Percentiles rank a stretch among this genome's conserved stretches.
phyloP scores from a whole-genome alignment of 805 yeast genomes.

The Saccharomycopsis fibuligera region DNA sequence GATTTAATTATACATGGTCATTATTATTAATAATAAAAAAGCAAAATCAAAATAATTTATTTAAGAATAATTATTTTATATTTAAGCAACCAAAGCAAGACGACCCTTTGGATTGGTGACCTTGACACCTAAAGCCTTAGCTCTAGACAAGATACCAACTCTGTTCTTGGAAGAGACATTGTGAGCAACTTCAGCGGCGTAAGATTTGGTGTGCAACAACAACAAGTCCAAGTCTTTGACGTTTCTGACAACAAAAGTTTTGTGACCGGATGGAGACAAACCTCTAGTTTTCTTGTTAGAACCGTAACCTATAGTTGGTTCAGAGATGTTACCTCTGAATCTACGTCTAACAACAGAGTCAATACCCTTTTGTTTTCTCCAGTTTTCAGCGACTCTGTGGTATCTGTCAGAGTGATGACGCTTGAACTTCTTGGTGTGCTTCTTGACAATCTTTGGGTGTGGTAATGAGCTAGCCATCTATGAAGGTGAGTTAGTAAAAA shows the following conservation, averaged over 20 bases:
- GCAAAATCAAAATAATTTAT: too few species aligned
- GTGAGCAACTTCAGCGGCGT: conserved; percentile 99
- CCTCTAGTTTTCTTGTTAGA: conserved; percentile 98
- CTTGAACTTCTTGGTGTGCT: conserved; percentile 98
- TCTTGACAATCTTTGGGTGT: conserved; percentile 99
- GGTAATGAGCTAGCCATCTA: conserved; percentile 90
- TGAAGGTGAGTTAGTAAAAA: conserved; percentile 10
- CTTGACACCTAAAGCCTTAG: conserved; percentile 97
- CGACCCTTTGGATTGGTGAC: conserved; percentile 99
- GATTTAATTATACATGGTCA: too few species aligned
- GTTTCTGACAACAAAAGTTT: conserved; percentile 91
- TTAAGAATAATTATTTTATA: conserved; percentile 4
- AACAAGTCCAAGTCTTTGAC: conserved; percentile 88
- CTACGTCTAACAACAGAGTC: conserved; percentile 99
- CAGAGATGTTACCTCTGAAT: conserved; percentile 98
- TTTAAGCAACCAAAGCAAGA: conserved; percentile 94
- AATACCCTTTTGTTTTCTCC: conserved; percentile 99
- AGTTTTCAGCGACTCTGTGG: conserved; percentile 95
- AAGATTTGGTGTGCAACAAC: conserved; percentile 94
- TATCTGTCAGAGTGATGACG: conserved; percentile 99
- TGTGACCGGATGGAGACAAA: conserved; percentile 97
- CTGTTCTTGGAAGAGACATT: conserved; percentile 98
- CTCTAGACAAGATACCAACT: conserved; percentile 91
- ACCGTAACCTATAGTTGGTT: conserved; percentile 99
- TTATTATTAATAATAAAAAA: too few species aligned